phyloP scores from a whole-genome alignment of 2,329 filamentous ascomycete species.

The Eurotiales sp. region DNA sequence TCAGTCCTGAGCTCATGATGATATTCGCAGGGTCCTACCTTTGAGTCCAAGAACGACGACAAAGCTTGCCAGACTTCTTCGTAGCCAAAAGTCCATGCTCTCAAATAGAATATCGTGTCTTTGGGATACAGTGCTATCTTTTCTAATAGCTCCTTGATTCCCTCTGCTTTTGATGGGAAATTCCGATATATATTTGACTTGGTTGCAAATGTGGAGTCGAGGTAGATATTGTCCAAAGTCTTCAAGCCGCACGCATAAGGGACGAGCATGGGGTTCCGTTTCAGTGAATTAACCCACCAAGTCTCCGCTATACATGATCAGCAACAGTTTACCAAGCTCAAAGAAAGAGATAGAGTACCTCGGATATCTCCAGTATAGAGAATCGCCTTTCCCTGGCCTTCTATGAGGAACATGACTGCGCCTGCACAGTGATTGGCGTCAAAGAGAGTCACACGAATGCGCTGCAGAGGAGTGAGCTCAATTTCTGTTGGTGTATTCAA shows the following conservation, averaged over 20 bases:
- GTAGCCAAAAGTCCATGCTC: slow-evolving; percentile 89
- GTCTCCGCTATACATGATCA: slow-evolving; percentile 55
- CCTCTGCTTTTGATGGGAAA: slow-evolving; percentile 67
- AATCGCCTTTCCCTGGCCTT: slow-evolving; percentile 66
- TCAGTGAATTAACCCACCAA: slow-evolving; percentile 76
- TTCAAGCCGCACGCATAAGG: slow-evolving; percentile 68
- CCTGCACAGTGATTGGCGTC: slow-evolving; percentile 92
- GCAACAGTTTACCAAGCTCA: background rate
- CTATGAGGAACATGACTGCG: slow-evolving; percentile 88
- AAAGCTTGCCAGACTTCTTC: slow-evolving; percentile 89
- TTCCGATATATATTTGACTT: slow-evolving; percentile 46
- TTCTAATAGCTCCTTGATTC: slow-evolving; percentile 67
- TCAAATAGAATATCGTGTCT: slow-evolving; percentile 76
- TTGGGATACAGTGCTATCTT: slow-evolving; percentile 66
- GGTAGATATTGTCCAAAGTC: slow-evolving; percentile 73
- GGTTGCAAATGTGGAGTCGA: slow-evolving; percentile 77
- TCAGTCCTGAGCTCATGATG: background rate
- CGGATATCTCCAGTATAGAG: slow-evolving; percentile 88
- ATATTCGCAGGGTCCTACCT: slow-evolving; percentile 38
- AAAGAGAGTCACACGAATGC: slow-evolving; percentile 77
- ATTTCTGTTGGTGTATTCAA: slow-evolving; percentile 74
- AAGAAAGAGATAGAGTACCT: slow-evolving; percentile 34
- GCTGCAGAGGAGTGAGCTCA: slow-evolving; percentile 64
- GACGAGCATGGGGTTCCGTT: slow-evolving; percentile 67
- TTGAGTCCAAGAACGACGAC: slow-evolving; percentile 63